Percentiles rank a stretch among this genome's conserved stretches.
phyloP scores from a whole-genome alignment of 1,284 basidiomycete genomes.

The Baeospora myosura region DNA sequence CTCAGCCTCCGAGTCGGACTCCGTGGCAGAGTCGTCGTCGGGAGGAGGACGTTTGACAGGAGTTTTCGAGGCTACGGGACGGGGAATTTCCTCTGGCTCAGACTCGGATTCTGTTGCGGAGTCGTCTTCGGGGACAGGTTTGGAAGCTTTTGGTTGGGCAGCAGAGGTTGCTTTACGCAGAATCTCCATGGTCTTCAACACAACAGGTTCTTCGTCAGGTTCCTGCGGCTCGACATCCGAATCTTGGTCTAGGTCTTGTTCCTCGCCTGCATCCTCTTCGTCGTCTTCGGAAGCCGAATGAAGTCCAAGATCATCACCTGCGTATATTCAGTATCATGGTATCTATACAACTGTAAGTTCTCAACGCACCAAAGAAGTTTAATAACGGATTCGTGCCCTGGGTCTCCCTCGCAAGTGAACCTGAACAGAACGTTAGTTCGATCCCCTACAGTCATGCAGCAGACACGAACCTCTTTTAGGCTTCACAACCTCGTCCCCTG shows the following conservation, averaged over 20 bases:
- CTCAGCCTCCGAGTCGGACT: constrained; percentile 29
- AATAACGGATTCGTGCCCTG: neutral
- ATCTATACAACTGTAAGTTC: no score
- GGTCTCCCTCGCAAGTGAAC: no score
- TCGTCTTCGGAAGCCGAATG: no score
- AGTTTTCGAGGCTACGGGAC: constrained; percentile 11
- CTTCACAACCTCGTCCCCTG: no score
- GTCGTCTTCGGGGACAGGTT: constrained; percentile 11
- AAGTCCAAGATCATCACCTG: neutral
- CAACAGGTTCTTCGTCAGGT: neutral
- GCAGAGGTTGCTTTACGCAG: constrained; percentile 36
- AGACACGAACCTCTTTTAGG: no score
- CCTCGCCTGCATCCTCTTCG: constrained; percentile 2
- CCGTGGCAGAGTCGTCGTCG: constrained; percentile 28
- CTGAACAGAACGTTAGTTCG: no score
- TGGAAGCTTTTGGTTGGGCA: neutral
- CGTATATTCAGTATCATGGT: no score
- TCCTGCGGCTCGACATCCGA: neutral
- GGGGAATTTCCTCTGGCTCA: constrained; percentile 20
- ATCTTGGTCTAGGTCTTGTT: constrained; percentile 12
- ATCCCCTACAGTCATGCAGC: no score
- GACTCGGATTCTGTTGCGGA: constrained; percentile 35
- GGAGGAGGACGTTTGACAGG: no score
- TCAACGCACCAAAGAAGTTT: constrained; percentile 4
- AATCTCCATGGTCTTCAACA: constrained; percentile 38